Evolutionary conservation across 495 filamentous ascomycete genomes (phyloP).

Genomic region (Tuber umbilicatum): DNA sequence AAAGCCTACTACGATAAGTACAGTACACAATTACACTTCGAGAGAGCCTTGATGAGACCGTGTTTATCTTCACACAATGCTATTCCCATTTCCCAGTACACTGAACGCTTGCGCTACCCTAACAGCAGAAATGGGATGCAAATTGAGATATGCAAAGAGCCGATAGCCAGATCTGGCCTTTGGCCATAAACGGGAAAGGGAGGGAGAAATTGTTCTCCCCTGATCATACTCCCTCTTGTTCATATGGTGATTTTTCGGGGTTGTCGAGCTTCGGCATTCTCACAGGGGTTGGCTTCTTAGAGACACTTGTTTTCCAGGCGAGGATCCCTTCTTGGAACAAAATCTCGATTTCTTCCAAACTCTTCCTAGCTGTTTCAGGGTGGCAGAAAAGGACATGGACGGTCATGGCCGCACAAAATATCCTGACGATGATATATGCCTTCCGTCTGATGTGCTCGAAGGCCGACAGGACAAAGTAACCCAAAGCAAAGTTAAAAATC

Average conservation of each 20-base stretch:
- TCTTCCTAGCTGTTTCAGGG: constrained; percentile 74
- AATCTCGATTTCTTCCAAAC: constrained; percentile 65
- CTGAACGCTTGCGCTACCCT: background rate
- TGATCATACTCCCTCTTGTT: background rate
- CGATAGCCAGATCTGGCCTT: background rate
- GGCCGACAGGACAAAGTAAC: constrained; percentile 69
- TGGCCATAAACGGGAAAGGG: background rate
- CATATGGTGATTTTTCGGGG: background rate
- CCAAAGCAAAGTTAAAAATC: constrained; percentile 71
- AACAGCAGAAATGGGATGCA: background rate
- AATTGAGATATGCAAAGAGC: background rate
- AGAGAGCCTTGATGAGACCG: background rate
- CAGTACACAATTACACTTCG: background rate
- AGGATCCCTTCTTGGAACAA: constrained; percentile 57
- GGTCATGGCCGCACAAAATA: constrained; percentile 65
- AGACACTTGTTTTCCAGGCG: constrained; percentile 41
- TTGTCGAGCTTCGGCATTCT: background rate
- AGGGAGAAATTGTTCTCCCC: background rate
- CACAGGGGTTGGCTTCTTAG: constrained; percentile 2
- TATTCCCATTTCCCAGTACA: background rate
- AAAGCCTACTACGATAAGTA: too few species aligned
- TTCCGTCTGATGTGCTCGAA: constrained; percentile 70
- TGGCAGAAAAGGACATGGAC: constrained; percentile 73
- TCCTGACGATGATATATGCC: constrained; percentile 67
- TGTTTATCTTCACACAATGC: background rate